Evolutionary conservation across 2,329 filamentous ascomycete genomes (phyloP), one percentile per base, ranked within the genome.

Genomic region (Calonectria ilicicola): DNA sequence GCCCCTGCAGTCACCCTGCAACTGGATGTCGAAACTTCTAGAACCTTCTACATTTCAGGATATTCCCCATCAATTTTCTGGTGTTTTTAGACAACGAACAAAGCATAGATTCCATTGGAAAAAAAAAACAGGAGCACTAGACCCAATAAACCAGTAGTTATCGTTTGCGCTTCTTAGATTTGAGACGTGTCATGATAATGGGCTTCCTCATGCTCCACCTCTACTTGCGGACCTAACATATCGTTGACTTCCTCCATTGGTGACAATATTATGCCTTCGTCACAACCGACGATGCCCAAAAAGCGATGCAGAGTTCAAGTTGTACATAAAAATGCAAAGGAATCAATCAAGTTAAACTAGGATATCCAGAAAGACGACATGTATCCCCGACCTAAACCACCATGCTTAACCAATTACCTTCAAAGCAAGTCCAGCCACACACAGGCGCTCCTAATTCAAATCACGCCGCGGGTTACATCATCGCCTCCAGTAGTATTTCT

Each of bases 11-110:
- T 58, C 75, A 75, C 76, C 75, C 73, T 53, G 68, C 63, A 60
- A 64, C 71, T 58, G 32, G 19, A 49, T 60, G 38, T 69, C 70
- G 78, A 80, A 80, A 70, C 72, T 80, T 80, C 78, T 80, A 80
- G 78, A 80, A 80, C 38, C 76, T 80, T 80, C 78, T 62, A 72
- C 70, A 26, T 38, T 35, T 44, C 29, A 29, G 27, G 49, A 6
- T 40, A 32, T 67, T 46, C 32, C 17, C 21, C n/a, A n/a, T n/a
- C n/a, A n/a, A n/a, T n/a, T n/a, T n/a, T n/a, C 17, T 65, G 29
- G 53, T 21, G 32, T 26, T 38, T 35, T 38, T 35, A 19, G 32
- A 58, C 12, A 12, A n/a, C 15, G 32, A 53, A n/a, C n/a, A 26
- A 44, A 29, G 17, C 5, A 40, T 17, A 7, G 53, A 15, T n/a